Evolutionary conservation across 2,329 filamentous ascomycete genomes (phyloP).

Genomic region (Trichophyton equinum): DNA sequence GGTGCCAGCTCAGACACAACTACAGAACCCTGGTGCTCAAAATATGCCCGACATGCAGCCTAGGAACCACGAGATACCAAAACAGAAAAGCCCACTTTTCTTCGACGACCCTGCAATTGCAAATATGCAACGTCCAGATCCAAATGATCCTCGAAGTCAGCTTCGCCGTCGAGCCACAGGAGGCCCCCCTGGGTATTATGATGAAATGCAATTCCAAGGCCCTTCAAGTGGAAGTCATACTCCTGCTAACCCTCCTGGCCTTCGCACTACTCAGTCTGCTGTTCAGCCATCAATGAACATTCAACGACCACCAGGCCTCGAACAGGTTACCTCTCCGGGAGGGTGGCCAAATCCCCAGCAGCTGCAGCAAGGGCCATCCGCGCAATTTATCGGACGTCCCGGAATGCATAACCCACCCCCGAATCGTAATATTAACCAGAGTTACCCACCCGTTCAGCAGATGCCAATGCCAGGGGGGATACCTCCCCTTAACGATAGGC

Average conservation of each 20-base stretch:
- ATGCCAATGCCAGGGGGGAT: conserved; percentile 26
- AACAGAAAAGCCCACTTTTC: conserved; percentile 27
- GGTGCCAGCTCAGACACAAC: conserved; percentile 21
- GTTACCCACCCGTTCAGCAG: conserved; percentile 23
- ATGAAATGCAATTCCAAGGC: conserved; percentile 28
- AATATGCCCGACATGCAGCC: conserved; percentile 26
- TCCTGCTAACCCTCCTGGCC: conserved; percentile 25
- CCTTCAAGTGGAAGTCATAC: conserved; percentile 23
- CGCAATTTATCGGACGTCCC: conserved; percentile 27
- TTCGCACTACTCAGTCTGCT: conserved; percentile 24
- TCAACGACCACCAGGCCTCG: conserved; percentile 34
- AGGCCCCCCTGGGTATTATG: conserved; percentile 30
- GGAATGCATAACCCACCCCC: conserved; percentile 22
- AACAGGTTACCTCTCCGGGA: conserved; percentile 30
- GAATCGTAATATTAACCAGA: conserved; percentile 25
- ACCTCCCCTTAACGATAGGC: conserved; percentile 25
- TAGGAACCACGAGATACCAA: conserved; percentile 21
- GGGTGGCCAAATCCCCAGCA: conserved; percentile 29
- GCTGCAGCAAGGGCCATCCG: conserved; percentile 22
- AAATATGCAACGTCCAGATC: conserved; percentile 29
- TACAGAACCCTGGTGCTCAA: conserved; percentile 22
- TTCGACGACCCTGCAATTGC: conserved; percentile 35
- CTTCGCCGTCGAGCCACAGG: conserved; percentile 28
- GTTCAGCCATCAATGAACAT: conserved; percentile 28
- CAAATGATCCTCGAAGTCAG: conserved; percentile 20